Percentiles rank a stretch among this genome's conserved stretches.
These are phyloP conservation scores for Daldinia caldariorum DNA, from an alignment of 495 filamentous ascomycete species.

Conservation along the genomic window DNA sequence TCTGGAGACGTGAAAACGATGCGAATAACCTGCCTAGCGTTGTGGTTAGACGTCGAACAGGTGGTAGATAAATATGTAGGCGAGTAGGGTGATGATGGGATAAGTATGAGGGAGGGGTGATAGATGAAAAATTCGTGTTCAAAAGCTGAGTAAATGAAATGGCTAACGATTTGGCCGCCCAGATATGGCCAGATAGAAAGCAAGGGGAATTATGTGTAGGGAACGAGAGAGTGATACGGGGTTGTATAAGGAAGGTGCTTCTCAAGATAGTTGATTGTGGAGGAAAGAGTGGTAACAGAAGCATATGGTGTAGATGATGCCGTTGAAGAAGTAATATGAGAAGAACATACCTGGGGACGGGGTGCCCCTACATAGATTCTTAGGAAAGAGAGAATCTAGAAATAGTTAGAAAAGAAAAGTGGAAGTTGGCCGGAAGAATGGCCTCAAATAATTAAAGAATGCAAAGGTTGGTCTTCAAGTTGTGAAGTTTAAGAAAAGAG, in stretches of 20 bases:
- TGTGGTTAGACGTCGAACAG: not conserved
- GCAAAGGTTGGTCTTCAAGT: not conserved
- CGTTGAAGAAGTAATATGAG: not conserved
- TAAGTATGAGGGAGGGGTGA: too few species aligned
- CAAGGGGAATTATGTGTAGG: too few species aligned
- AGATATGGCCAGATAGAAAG: too few species aligned
- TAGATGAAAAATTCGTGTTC: too few species aligned
- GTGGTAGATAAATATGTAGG: not conserved
- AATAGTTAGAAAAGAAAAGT: not conserved
- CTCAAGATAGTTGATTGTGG: not conserved
- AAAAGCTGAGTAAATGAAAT: too few species aligned
- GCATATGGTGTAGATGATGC: not conserved
- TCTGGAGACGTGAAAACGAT: not conserved
- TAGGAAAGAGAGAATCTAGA: not conserved
- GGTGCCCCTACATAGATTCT: not conserved
- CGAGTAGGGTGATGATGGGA: too few species aligned
- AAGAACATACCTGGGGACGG: not conserved
- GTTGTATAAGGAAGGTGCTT: not conserved
- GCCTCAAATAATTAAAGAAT: not conserved
- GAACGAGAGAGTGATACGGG: not conserved
- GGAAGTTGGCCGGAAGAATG: not conserved
- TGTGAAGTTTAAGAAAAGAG: not conserved
- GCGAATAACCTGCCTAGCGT: not conserved
- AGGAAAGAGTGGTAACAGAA: not conserved
- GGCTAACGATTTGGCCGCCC: too few species aligned